phyloP scores from a whole-genome alignment of 495 filamentous ascomycete genomes.

The Annulohypoxylon maeteangense region DNA sequence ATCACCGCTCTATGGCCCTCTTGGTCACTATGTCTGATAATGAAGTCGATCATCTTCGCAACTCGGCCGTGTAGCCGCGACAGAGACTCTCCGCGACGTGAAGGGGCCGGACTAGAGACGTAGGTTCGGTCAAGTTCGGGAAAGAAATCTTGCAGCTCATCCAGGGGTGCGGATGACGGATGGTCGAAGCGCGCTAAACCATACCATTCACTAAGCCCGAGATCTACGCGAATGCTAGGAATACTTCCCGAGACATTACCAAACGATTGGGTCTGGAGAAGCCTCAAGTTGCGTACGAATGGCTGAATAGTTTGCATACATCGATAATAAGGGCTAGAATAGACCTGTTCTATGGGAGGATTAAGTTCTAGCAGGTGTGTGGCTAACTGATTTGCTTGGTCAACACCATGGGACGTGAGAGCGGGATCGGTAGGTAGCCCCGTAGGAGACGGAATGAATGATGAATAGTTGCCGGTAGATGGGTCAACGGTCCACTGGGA shows the following conservation, averaged over 20 bases:
- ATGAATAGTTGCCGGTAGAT: constrained; percentile 76
- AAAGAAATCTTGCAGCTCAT: constrained; percentile 71
- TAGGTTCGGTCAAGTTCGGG: constrained; percentile 66
- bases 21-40: constrained; percentile 77
- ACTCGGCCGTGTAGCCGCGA: constrained; percentile 80
- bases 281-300: constrained; percentile 54
- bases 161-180: constrained; percentile 73
- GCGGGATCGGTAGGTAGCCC: constrained; percentile 88
- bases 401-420: constrained; percentile 83
- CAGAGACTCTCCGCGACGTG: constrained; percentile 78
- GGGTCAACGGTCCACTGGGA: constrained; percentile 87
- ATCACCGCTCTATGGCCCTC: constrained; percentile 72
- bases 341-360: constrained; percentile 78
- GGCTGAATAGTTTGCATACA: constrained; percentile 90
- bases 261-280: constrained; percentile 12
- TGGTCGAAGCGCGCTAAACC: constrained; percentile 83
- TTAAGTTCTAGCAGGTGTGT: constrained; percentile 67
- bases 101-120: constrained; percentile 70
- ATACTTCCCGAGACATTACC: constrained; percentile 21
- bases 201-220: constrained; percentile 91
- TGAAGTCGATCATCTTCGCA: constrained; percentile 71
- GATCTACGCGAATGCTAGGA: constrained; percentile 71
- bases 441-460: constrained; percentile 78
- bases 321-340: constrained; percentile 88
- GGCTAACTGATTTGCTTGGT: constrained; percentile 83